Percentiles rank a stretch among this genome's conserved stretches.
These are phyloP conservation scores for Obba rivulosa DNA, from an alignment of 768 basidiomycete genomes.

Conservation along the genomic window DNA sequence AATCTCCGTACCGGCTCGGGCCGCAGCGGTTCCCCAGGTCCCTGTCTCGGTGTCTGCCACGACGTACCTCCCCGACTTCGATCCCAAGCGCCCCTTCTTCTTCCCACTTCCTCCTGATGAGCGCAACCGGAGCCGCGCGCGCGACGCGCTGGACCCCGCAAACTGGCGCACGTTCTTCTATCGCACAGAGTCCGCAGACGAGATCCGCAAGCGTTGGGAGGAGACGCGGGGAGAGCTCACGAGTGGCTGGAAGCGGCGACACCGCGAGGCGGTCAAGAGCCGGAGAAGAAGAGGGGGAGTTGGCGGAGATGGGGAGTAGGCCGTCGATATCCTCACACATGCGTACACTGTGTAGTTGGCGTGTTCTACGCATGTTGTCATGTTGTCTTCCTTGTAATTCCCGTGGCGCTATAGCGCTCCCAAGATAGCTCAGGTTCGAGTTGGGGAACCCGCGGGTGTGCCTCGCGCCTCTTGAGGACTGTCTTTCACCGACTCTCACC, in stretches of 20 bases:
- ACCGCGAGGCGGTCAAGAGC: slow-evolving; percentile 69
- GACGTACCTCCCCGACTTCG: slow-evolving; percentile 27
- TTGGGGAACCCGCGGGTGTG: too few species aligned
- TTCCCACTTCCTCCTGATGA: slow-evolving; percentile 42
- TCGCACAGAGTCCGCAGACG: slow-evolving; percentile 48
- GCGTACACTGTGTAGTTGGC: too few species aligned
- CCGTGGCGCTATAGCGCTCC: too few species aligned
- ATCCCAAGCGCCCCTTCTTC: slow-evolving; percentile 54
- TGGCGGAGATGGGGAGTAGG: slow-evolving; percentile 30
- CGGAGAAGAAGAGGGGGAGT: slow-evolving; percentile 47
- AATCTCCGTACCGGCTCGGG: slow-evolving; percentile 11
- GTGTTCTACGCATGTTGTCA: too few species aligned
- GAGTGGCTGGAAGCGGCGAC: slow-evolving; percentile 70
- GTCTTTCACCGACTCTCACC: not conserved
- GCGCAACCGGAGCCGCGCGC: slow-evolving; percentile 18
- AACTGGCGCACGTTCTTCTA: slow-evolving; percentile 45
- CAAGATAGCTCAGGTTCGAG: too few species aligned
- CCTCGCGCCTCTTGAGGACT: too few species aligned
- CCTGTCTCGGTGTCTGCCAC: slow-evolving; percentile 4
- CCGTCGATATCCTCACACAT: too few species aligned
- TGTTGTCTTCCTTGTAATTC: too few species aligned
- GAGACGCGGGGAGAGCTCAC: slow-evolving; percentile 62
- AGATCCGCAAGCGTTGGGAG: slow-evolving; percentile 69
- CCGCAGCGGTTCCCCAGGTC: slow-evolving; percentile 4
- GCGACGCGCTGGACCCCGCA: slow-evolving; percentile 45